Evolutionary conservation across 2,329 filamentous ascomycete species (phyloP).

Genomic region (Talaromyces pinophilus): DNA sequence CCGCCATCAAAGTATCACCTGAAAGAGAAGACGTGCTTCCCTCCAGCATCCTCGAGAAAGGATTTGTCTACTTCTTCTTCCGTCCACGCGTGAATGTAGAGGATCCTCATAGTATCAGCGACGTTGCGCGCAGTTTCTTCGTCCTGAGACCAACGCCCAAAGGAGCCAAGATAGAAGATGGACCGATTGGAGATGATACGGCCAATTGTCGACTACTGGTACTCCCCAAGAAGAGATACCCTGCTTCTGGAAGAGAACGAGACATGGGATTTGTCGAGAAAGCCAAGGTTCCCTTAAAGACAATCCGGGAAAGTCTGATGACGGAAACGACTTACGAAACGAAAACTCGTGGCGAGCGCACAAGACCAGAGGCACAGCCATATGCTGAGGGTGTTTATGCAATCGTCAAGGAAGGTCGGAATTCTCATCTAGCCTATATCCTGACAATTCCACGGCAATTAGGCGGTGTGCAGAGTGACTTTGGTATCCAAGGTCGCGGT

Average conservation of each 20-base stretch:
- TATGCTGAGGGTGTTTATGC: constrained; percentile 86
- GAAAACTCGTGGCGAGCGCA: constrained; percentile 70
- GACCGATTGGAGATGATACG: constrained; percentile 55
- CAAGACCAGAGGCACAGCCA: constrained; percentile 68
- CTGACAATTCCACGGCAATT: constrained; percentile 71
- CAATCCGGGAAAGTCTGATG: constrained; percentile 73
- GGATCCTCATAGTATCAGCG: constrained; percentile 66
- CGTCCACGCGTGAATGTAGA: constrained; percentile 74
- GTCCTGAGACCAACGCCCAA: constrained; percentile 71
- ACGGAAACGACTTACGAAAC: constrained; percentile 69
- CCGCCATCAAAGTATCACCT: constrained; percentile 53
- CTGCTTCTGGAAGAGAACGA: constrained; percentile 65
- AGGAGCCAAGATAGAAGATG: constrained; percentile 67
- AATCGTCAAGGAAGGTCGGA: constrained; percentile 69
- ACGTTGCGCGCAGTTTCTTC: constrained; percentile 77
- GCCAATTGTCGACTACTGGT: constrained; percentile 71
- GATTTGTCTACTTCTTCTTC: constrained; percentile 88
- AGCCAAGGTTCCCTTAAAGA: constrained; percentile 62
- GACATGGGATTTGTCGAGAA: constrained; percentile 87
- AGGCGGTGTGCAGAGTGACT: constrained; percentile 70
- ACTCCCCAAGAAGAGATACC: constrained; percentile 82
- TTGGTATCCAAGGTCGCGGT: constrained; percentile 70
- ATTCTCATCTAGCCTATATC: constrained; percentile 77
- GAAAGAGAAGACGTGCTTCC: constrained; percentile 55
- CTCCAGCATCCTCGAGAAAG: constrained; percentile 76